Evolutionary conservation across 305 asterid species (phyloP).

Genomic region (Euphrasia arctica): DNA sequence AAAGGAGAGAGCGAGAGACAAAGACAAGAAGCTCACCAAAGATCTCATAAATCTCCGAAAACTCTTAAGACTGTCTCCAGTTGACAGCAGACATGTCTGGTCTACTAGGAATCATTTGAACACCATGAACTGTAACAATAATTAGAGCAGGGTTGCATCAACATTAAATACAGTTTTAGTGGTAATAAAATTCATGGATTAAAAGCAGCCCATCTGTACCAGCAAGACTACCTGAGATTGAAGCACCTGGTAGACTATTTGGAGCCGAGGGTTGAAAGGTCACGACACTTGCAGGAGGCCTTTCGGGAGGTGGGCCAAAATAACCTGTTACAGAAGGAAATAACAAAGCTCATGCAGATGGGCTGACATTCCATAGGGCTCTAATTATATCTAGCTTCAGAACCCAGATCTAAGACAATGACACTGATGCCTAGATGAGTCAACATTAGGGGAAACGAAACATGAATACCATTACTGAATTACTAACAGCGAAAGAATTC

Average conservation of each 20-base stretch:
- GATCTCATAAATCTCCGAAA: slow-evolving; percentile 26
- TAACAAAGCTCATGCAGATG: slow-evolving; percentile 27
- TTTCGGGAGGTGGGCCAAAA: slow-evolving; percentile 54
- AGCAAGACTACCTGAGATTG: slow-evolving; percentile 44
- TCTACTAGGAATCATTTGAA: slow-evolving; percentile 48
- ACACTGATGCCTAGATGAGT: slow-evolving; percentile 3
- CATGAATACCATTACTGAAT: background rate
- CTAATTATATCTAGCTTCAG: slow-evolving; percentile 14
- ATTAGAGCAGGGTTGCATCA: slow-evolving; percentile 26
- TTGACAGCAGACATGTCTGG: slow-evolving; percentile 53
- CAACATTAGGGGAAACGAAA: too few species aligned
- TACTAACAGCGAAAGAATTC: slow-evolving; percentile 1
- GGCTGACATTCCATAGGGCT: slow-evolving; percentile 5
- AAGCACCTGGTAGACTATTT: slow-evolving; percentile 41
- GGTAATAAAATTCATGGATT: slow-evolving; percentile 13
- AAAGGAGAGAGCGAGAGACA: slow-evolving; percentile 10
- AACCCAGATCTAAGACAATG: slow-evolving; percentile 20
- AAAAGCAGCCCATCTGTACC: slow-evolving; percentile 18
- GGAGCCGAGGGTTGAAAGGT: slow-evolving; percentile 51
- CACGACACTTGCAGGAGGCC: slow-evolving; percentile 43
- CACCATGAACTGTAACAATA: slow-evolving; percentile 51
- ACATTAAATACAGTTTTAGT: slow-evolving; percentile 15
- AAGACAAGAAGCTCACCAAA: slow-evolving; percentile 40
- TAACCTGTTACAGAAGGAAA: slow-evolving; percentile 46
- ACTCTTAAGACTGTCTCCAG: slow-evolving; percentile 64